phyloP scores from a whole-genome alignment of 176 grass and related monocot species.

The Avena eriantha region DNA sequence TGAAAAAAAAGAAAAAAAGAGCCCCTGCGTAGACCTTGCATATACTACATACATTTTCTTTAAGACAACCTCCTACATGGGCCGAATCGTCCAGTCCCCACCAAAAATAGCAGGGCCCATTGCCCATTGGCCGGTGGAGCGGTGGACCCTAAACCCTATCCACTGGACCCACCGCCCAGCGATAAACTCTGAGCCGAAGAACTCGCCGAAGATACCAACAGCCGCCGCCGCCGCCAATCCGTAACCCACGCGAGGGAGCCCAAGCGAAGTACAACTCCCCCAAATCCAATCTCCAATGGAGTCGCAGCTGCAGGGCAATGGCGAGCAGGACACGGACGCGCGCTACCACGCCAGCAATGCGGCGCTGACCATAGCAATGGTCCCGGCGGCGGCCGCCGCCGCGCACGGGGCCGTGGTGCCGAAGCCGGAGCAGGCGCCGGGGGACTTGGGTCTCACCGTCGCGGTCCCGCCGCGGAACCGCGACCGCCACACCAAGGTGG shows the following conservation, averaged over 20 bases:
- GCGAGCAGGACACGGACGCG: constrained; percentile 33
- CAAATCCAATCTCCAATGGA: constrained; percentile 51
- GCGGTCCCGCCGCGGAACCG: constrained; percentile 58
- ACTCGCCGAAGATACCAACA: not conserved
- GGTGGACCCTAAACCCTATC: constrained; percentile 48
- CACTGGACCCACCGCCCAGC: constrained; percentile 29
- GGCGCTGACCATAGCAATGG: constrained; percentile 18
- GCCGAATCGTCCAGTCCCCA: constrained; percentile 20
- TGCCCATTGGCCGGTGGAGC: not conserved
- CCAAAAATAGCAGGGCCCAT: not conserved
- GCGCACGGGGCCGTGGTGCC: constrained; percentile 53
- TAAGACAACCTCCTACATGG: not conserved
- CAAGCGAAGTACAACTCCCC: not conserved
- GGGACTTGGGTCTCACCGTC: constrained; percentile 56
- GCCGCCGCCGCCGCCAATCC: constrained; percentile 36
- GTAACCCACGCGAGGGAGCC: constrained; percentile 13
- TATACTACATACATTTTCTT: too few relatives aligned
- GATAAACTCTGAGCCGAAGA: not conserved
- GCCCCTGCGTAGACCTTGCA: too few relatives aligned
- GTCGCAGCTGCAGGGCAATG: constrained; percentile 31
- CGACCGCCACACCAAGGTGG: constrained; percentile 91
- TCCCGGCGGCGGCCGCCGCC: not conserved
- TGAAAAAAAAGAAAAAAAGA: too few relatives aligned
- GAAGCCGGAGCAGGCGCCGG: constrained; percentile 65
- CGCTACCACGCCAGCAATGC: constrained; percentile 18